A percentile compares a stretch with the other conserved stretches of the same genome.
Evolutionary conservation across 225 moss, liverwort and hornwort genomes (phyloP).

Genomic region (Pleurozium schreberi): DNA sequence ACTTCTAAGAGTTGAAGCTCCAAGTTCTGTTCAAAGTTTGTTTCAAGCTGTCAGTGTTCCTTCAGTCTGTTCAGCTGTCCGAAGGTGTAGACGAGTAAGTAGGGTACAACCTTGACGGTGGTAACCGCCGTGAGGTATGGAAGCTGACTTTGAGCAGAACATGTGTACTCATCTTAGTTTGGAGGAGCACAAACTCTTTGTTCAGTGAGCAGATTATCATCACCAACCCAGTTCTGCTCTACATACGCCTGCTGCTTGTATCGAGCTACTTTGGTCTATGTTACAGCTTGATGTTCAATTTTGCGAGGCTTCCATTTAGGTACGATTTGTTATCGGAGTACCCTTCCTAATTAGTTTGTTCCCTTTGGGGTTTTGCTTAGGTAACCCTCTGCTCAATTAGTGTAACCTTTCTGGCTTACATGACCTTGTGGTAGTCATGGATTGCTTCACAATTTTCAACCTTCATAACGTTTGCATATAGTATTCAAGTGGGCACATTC

Average conservation of each 20-base stretch:
- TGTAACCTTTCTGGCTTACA: neutral
- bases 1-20: slow-evolving; percentile 4
- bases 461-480: neutral
- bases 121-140: slow-evolving; percentile 9
- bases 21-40: slow-evolving; percentile 7
- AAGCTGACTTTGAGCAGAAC: slow-evolving; percentile 3
- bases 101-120: slow-evolving; percentile 14
- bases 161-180: neutral
- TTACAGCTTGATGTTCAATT: neutral
- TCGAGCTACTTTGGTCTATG: neutral
- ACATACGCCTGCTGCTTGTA: neutral
- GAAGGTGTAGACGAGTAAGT: slow-evolving; percentile 11
- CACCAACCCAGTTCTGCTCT: neutral
- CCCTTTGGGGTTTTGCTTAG: neutral
- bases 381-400: neutral
- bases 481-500: neutral
- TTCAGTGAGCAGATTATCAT: neutral
- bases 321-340: neutral
- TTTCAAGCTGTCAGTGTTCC: slow-evolving; percentile 9
- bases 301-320: neutral
- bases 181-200: neutral
- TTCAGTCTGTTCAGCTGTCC: neutral
- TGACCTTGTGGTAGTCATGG: neutral
- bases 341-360: neutral
- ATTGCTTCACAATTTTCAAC: neutral